Evolutionary conservation across 2,329 filamentous ascomycete species (phyloP).

Genomic region (Lasiodiplodia theobromae): DNA sequence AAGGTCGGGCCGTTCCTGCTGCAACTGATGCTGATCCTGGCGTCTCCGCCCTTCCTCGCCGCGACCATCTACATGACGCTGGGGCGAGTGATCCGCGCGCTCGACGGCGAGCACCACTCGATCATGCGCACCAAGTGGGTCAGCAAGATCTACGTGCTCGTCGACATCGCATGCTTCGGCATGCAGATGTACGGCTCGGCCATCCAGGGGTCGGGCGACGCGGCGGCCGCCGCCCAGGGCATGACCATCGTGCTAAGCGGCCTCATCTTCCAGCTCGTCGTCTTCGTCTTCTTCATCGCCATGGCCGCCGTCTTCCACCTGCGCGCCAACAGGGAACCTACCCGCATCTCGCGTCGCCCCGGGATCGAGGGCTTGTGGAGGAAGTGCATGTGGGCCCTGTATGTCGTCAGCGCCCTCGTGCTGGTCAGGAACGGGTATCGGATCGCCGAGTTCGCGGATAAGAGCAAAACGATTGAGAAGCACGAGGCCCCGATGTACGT

Average conservation of each 20-base stretch:
- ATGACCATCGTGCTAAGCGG: slow-evolving; percentile 57
- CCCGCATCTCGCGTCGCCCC: background rate
- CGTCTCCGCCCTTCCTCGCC: slow-evolving; percentile 56
- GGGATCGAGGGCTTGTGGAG: slow-evolving; percentile 30
- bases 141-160: slow-evolving; percentile 35
- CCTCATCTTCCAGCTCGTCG: slow-evolving; percentile 57
- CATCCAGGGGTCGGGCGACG: slow-evolving; percentile 32
- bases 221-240: slow-evolving; percentile 36
- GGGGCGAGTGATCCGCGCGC: slow-evolving; percentile 47
- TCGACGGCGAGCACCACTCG: slow-evolving; percentile 38
- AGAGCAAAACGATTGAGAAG: slow-evolving; percentile 54
- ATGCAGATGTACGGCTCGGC: slow-evolving; percentile 36
- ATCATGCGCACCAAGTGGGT: slow-evolving; percentile 24
- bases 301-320: slow-evolving; percentile 40
- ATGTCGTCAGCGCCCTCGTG: slow-evolving; percentile 54
- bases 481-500: slow-evolving; percentile 57
- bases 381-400: slow-evolving; percentile 52
- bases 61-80: slow-evolving; percentile 55
- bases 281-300: slow-evolving; percentile 59
- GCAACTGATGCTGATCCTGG: slow-evolving; percentile 53
- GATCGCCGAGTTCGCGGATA: slow-evolving; percentile 54
- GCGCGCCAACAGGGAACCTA: slow-evolving; percentile 34
- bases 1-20: slow-evolving; percentile 52
- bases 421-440: slow-evolving; percentile 58
- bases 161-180: slow-evolving; percentile 36